Evolutionary conservation across 2,329 filamentous ascomycete genomes (phyloP), one percentile per base, ranked within the genome.

Genomic region (Fragosphaeria purpurea): DNA sequence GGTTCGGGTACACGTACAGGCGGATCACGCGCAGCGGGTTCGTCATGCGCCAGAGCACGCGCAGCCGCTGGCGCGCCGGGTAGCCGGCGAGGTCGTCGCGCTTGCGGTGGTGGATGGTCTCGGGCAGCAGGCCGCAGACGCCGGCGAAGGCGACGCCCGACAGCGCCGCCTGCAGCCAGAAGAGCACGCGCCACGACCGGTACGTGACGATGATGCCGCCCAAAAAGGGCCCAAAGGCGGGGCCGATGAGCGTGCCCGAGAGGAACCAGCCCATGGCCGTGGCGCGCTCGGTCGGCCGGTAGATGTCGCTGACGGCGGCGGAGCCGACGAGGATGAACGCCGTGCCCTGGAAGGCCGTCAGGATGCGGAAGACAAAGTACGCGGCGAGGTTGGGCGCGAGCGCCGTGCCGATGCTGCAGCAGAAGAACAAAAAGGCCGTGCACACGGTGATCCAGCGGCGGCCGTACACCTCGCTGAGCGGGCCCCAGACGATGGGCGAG

Each of bases 171-270:
- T 86, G 82, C 1, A 87, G 69, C 79, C 82, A 86, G 65, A 86
- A 86, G 53, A 87, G 83, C 42, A 77, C 76, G 34, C 82, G 69
- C 84, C 83, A 87, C 13, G 71, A 73, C 5, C 72, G 67, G 63
- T 77, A 86, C 0, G 82, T 86, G 32, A 86, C 80, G 47, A 87
- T 83, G 32, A 86, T 79, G 33, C 83, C 83, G 54, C 83, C 76
- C 7, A 86, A 69, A 56, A 85, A 81, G 0, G 75, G 74, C 0
- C 82, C 81, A 52, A 82, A 65, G 2, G 76, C 79, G 6, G 83
- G 82, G 0, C 82, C 82, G 46, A 85, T 76, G 1, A 86, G 69
- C 0, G 81, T 84, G 0, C 83, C 82, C 0, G 72, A 75, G 22
- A 85, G 63, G 59, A 85, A 84, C 79, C 80, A 85, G 3, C 79